Conservation (phyloP, 192 early-diverging fungal genomes). For the Coemansia sp. region DNA sequence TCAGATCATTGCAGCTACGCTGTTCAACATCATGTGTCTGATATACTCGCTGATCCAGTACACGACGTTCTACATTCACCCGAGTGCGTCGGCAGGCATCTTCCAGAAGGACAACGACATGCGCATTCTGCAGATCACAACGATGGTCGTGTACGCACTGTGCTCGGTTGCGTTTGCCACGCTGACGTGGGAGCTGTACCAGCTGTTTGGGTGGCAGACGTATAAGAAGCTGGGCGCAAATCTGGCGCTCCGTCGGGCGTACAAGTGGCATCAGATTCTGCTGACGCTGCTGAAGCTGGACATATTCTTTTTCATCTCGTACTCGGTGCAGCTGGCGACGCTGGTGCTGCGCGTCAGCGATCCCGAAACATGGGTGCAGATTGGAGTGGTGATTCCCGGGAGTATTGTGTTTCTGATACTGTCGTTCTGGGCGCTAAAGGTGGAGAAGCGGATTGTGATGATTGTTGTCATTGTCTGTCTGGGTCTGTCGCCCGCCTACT, state of each 20-base stretch:
- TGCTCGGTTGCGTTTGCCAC: slow-evolving; percentile 51
- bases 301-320: slow-evolving; percentile 76
- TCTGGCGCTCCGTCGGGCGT: slow-evolving; percentile 69
- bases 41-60: slow-evolving; percentile 60
- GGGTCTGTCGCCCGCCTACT: slow-evolving; percentile 51
- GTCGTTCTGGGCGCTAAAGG: slow-evolving; percentile 55
- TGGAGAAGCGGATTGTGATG: slow-evolving; percentile 53
- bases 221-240: slow-evolving; percentile 85
- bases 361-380: slow-evolving; percentile 58
- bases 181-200: slow-evolving; percentile 63
- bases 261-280: slow-evolving; percentile 77
- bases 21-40: slow-evolving; percentile 61
- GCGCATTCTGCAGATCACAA: slow-evolving; percentile 49
- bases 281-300: slow-evolving; percentile 81
- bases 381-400: slow-evolving; percentile 57
- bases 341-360: slow-evolving; percentile 61
- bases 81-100: slow-evolving; percentile 48
- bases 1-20: slow-evolving; percentile 72
- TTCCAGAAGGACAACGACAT: slow-evolving; percentile 58
- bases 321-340: slow-evolving; percentile 73
- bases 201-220: slow-evolving; percentile 81
- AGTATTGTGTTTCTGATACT: slow-evolving; percentile 55
- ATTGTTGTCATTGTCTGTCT: slow-evolving; percentile 52
- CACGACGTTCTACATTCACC: slow-evolving; percentile 54
- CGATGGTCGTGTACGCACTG: slow-evolving; percentile 55